Conservation (phyloP, 1,284 basidiomycete genomes). For the Schizophyllum amplum region DNA sequence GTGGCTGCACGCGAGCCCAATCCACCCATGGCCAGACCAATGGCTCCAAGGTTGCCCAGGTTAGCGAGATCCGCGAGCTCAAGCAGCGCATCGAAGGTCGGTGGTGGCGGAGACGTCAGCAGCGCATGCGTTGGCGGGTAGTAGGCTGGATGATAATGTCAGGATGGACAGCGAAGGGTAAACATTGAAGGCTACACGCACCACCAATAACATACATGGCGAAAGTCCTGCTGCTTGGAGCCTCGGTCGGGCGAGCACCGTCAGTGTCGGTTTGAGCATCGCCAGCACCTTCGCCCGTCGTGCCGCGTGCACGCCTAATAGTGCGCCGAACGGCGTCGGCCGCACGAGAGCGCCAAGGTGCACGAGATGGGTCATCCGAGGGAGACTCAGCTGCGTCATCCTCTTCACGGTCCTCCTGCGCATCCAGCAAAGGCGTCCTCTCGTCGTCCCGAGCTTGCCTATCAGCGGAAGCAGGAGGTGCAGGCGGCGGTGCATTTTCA, state of each 20-base stretch:
- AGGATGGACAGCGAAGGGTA: not conserved
- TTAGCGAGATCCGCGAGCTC: slow-evolving; percentile 25
- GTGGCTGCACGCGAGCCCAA: slow-evolving; percentile 77
- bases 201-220: slow-evolving; percentile 79
- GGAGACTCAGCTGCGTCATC: not conserved
- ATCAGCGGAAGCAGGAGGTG: not conserved
- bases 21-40: slow-evolving; percentile 69
- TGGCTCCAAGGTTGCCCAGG: slow-evolving; percentile 3
- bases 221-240: slow-evolving; percentile 41
- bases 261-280: slow-evolving; percentile 20
- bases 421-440: not conserved
- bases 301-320: not conserved
- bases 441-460: not conserved
- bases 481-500: not conserved
- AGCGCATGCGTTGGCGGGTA: slow-evolving; percentile 84
- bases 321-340: not conserved
- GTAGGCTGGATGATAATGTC: slow-evolving; percentile 43
- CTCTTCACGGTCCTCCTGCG: not conserved
- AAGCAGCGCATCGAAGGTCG: slow-evolving; percentile 72
- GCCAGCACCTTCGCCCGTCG: slow-evolving; percentile 31
- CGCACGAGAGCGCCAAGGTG: not conserved
- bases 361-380: not conserved
- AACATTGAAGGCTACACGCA: slow-evolving; percentile 20
- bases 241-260: not conserved
- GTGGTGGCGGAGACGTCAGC: slow-evolving; percentile 70